Base-by-base conservation (phyloP, 768 basidiomycete species). In the Rubroboletus satanas region DNA sequence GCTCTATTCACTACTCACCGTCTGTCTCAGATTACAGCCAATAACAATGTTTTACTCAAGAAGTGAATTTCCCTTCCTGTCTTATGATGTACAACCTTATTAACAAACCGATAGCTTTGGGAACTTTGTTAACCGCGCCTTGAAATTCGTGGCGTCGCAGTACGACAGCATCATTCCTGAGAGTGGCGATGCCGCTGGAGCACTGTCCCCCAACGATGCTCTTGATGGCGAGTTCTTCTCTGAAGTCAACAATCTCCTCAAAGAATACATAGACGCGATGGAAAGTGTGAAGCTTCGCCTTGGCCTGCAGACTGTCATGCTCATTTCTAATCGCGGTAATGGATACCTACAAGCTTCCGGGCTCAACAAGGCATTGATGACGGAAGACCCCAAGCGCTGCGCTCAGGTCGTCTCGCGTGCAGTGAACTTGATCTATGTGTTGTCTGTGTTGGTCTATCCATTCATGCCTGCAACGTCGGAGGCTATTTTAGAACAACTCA, bases 381-480 rank as follows among this genome's bases (percentile, higher is more conserved):
- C 82, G 9, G 82, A 84, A 58, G 79, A 93, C 58, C 92, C 93
- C 3, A 78, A 79, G 52, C 89, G 93, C 55, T 96, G 93, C 63
- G 94, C 89, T 4, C 87, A 90, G 63, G 95, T 98, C 61, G 77
- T 98, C 55, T 85, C 89, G 45, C 86, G 93, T 50, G 90, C 94
- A 28, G 72, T 93, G 71, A 98, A 98, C 75, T 76, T 99, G 61
- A 96, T 98, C 69, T 98, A 97, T 69, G 74, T 86, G 36, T 79
- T 99, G 53, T 88, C 92, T 12, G 87, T 84, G 29, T 77, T 97
- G 62, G 73, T 93, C 60, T 88, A 94, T 67, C 96, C 97, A 0
- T 99, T 93, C 84, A 98, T 99, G 94, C 97, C 97, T 38, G 79
- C 85, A 12, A 96, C 91, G 0, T 85, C 88, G 35, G 83, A 82